These are phyloP conservation scores for Sarocladium brachiariae DNA, from an alignment of 2,329 filamentous ascomycete species.

Conservation along the genomic window DNA sequence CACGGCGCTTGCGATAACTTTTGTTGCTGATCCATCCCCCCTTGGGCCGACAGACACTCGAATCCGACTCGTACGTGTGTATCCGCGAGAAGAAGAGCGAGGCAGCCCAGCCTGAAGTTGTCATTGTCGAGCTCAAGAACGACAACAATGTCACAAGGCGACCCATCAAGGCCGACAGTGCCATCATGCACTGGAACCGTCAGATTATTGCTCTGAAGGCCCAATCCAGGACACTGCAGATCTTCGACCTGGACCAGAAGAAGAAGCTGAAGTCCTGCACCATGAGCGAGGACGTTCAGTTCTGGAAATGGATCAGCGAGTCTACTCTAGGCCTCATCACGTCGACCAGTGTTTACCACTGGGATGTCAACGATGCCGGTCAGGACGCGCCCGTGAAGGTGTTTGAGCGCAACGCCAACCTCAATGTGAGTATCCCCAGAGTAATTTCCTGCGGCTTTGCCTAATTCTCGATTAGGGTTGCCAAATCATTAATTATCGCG, in stretches of 20 bases:
- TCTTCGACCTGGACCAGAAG: conserved; percentile 91
- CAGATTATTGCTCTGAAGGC: conserved; percentile 97
- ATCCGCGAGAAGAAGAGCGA: conserved; percentile 90
- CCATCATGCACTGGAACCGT: conserved; percentile 97
- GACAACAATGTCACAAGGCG: conserved; percentile 90
- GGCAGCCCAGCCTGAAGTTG: conserved; percentile 79
- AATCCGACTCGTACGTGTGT: conserved; percentile 95
- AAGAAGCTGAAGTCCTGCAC: conserved; percentile 93
- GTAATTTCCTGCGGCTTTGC: conserved; percentile 1
- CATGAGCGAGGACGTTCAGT: conserved; percentile 95
- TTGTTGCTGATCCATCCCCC: background rate
- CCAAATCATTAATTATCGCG: conserved; percentile 99
- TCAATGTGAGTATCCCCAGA: conserved; percentile 67
- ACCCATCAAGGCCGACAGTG: conserved; percentile 98
- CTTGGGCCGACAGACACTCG: conserved; percentile 64
- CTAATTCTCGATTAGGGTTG: conserved; percentile 56
- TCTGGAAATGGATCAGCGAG: conserved; percentile 99
- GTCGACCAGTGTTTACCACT: conserved; percentile 87
- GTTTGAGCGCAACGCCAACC: conserved; percentile 89
- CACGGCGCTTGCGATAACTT: background rate
- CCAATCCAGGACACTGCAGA: conserved; percentile 88
- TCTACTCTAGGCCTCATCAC: conserved; percentile 84
- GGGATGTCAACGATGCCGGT: conserved; percentile 86
- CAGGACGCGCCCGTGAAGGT: conserved; percentile 79
- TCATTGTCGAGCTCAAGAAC: conserved; percentile 97